A percentile compares a stretch with the other conserved stretches of the same genome.
These are phyloP conservation scores for Fusarium anguioides DNA, from an alignment of 2,329 filamentous ascomycete species.

Conservation along the genomic window DNA sequence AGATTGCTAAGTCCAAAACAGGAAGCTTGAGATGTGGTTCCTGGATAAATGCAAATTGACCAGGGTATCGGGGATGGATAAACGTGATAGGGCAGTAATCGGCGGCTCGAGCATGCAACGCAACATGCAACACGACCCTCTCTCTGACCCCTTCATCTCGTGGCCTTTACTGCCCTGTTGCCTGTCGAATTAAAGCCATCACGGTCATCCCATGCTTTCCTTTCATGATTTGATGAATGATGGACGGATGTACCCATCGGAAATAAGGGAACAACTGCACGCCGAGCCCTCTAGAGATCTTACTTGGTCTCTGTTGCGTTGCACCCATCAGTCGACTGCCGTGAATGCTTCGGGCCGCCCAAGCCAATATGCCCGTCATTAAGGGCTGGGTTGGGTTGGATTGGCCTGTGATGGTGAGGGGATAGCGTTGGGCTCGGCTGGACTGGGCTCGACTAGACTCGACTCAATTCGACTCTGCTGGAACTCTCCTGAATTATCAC, in stretches of 20 bases:
- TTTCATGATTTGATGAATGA: not conserved
- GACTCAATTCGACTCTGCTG: too few species aligned
- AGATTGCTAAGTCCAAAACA: slow-evolving; percentile 25
- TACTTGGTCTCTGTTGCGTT: slow-evolving; percentile 6
- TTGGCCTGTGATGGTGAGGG: slow-evolving; percentile 12
- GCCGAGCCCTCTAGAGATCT: slow-evolving; percentile 24
- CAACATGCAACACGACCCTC: slow-evolving; percentile 14
- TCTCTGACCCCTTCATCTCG: slow-evolving; percentile 20
- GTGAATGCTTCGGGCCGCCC: slow-evolving; percentile 39
- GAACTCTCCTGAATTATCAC: slow-evolving; percentile 19
- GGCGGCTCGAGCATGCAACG: slow-evolving; percentile 16
- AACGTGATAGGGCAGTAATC: slow-evolving; percentile 21
- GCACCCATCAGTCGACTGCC: slow-evolving; percentile 32
- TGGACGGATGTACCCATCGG: slow-evolving; percentile 15
- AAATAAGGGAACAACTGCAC: slow-evolving; percentile 33
- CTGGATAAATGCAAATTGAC: slow-evolving; percentile 37
- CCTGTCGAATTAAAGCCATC: slow-evolving; percentile 9
- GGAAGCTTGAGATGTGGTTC: slow-evolving; percentile 35
- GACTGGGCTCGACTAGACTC: slow-evolving; percentile 6
- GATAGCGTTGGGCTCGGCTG: slow-evolving; percentile 8
- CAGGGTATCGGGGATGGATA: slow-evolving; percentile 13
- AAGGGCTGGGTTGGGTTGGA: slow-evolving; percentile 18
- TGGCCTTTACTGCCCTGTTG: slow-evolving; percentile 16
- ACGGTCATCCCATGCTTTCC: slow-evolving; percentile 6
- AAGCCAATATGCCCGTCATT: slow-evolving; percentile 31